Evolutionary conservation across 768 basidiomycete species (phyloP), one percentile per base, ranked within the genome.

Genomic region (Rickenella mellea): DNA sequence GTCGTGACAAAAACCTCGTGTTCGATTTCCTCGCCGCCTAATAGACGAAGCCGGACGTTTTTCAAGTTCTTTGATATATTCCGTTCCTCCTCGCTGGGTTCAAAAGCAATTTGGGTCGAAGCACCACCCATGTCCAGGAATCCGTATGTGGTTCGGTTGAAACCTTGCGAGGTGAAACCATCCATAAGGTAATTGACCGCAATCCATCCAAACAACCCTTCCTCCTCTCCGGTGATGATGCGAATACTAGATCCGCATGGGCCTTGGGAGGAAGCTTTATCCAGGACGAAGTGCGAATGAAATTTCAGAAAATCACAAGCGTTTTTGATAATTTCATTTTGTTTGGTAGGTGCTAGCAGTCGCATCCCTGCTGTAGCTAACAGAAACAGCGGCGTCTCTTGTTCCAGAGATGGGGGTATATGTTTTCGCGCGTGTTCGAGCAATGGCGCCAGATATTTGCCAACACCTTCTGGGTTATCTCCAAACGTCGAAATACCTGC

Each of bases 71-170:
- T 74, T 27, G 73, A 59, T 42, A 73, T 70, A 46, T 68, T 60
- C 45, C 73, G 71, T 44, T 78, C 80, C 5, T 66, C 59, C 15
- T 55, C 49, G 31, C 73, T 73, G 0, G 96, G 96, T 55, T 97
- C 92, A 55, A 98, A 99, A 9, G 96, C 96, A 48, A 99, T 93
- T 61, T 99, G 96, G 6, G 94, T 98, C 11, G 93, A 97, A 14
- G 96, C 96, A 20, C 96, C 94, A 40, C 96, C 96, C 96, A 98
- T 99, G 59, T 99, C 96, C 50, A 99, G 69, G 61, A 99, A 99
- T 5, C 96, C 96, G 55, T 90, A 98, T 4, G 94, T 97, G 15
- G 89, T 88, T 38, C 70, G 73, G 57, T 77, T 71, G 40, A 73
- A 57, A 41, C 60, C 65, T 0, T 62, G 60, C 8, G 71, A 70